Evolutionary conservation across 1,139 yeast species (phyloP).

Genomic region (Petasospora fabianii): DNA sequence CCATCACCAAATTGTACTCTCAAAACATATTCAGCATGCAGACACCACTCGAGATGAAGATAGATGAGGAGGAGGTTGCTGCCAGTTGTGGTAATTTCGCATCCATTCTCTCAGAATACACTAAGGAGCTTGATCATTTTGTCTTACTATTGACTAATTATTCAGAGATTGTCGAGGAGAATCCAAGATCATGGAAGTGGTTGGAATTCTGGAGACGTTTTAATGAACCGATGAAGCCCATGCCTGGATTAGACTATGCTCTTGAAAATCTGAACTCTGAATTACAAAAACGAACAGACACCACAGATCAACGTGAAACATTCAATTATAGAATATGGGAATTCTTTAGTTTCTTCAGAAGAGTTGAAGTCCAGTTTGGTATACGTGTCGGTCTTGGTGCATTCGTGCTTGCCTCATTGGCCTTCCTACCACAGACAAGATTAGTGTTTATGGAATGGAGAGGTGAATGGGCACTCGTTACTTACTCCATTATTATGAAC

Average conservation of each 20-base stretch:
- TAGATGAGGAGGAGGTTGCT: conserved; percentile 76
- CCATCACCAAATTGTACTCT: conserved; percentile 55
- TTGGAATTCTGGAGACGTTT: conserved; percentile 42
- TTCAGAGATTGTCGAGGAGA: conserved; percentile 29
- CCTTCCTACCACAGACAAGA: conserved; percentile 57
- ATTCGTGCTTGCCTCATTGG: conserved; percentile 59
- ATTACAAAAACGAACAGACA: conserved; percentile 14
- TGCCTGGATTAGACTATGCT: conserved; percentile 23
- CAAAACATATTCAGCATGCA: conserved; percentile 48
- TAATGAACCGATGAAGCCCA: neutral
- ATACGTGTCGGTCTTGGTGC: conserved; percentile 80
- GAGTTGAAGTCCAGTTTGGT: conserved; percentile 76
- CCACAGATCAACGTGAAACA: conserved; percentile 13
- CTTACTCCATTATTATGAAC: conserved; percentile 81
- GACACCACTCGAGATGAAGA: conserved; percentile 32
- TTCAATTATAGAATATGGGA: conserved; percentile 38
- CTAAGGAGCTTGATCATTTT: conserved; percentile 52
- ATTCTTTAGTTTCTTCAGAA: conserved; percentile 40
- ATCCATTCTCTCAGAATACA: conserved; percentile 58
- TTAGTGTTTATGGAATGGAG: conserved; percentile 61
- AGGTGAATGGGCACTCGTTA: conserved; percentile 81
- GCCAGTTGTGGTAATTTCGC: conserved; percentile 85
- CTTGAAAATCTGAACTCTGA: conserved; percentile 17
- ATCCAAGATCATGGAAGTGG: conserved; percentile 47
- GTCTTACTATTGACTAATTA: conserved; percentile 46